phyloP scores from a whole-genome alignment of 1,284 basidiomycete species.

The Ustilago lituana region DNA sequence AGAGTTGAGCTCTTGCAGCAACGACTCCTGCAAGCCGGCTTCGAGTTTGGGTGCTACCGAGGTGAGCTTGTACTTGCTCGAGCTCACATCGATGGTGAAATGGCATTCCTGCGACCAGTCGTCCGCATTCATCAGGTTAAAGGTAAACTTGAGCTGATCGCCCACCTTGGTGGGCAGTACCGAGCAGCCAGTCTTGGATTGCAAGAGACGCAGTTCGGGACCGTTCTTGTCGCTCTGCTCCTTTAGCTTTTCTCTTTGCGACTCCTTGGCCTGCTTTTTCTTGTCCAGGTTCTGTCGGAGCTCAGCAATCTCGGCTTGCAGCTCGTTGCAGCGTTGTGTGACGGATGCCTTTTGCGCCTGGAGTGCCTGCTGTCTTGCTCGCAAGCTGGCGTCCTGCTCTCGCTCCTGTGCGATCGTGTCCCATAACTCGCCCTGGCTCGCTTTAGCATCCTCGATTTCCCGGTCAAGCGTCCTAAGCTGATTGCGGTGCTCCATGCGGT shows the following conservation, averaged over 20 bases:
- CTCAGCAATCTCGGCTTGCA: slow-evolving; percentile 53
- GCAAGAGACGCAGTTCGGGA: slow-evolving; percentile 53
- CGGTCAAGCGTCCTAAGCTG: slow-evolving; percentile 48
- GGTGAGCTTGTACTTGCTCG: slow-evolving; percentile 37
- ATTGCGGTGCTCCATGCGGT: slow-evolving; percentile 48
- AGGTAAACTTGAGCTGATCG: slow-evolving; percentile 52
- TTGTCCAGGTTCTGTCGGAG: slow-evolving; percentile 45
- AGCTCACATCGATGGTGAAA: slow-evolving; percentile 48
- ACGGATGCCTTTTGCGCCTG: slow-evolving; percentile 53
- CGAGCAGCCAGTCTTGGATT: slow-evolving; percentile 50
- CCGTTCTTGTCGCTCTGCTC: slow-evolving; percentile 53
- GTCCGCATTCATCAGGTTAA: slow-evolving; percentile 49
- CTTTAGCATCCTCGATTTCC: slow-evolving; percentile 54
- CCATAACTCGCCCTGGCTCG: slow-evolving; percentile 54
- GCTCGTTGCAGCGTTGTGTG: slow-evolving; percentile 46
- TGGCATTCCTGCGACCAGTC: slow-evolving; percentile 52
- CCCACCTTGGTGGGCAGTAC: slow-evolving; percentile 47
- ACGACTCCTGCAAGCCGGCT: slow-evolving; percentile 25
- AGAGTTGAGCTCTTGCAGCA: slow-evolving; percentile 49
- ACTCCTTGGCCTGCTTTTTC: slow-evolving; percentile 46
- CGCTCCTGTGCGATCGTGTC: slow-evolving; percentile 57
- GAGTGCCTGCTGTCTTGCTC: slow-evolving; percentile 46
- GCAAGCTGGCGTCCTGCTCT: slow-evolving; percentile 50
- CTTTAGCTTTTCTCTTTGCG: slow-evolving; percentile 40
- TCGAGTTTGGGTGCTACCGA: slow-evolving; percentile 39